A percentile compares a stretch with the other conserved stretches of the same genome.
These are phyloP conservation scores for Ustilago esculenta DNA, from an alignment of 1,284 basidiomycete genomes.

Conservation along the genomic window DNA sequence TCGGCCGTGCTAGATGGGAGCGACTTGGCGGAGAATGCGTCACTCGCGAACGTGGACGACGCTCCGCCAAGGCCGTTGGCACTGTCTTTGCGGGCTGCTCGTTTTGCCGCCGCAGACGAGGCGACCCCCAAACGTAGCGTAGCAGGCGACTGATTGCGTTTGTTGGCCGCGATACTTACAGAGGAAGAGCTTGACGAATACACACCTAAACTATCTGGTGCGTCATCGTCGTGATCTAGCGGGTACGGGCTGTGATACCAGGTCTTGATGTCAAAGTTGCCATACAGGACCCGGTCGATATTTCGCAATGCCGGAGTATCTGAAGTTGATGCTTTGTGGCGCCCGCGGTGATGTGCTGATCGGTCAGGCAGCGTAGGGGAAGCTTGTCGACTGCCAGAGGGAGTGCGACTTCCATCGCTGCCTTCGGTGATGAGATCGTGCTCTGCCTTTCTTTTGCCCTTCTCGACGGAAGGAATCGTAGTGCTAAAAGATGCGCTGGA, in stretches of 20 bases:
- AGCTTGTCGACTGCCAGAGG: slow-evolving; percentile 28
- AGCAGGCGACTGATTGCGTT: slow-evolving; percentile 29
- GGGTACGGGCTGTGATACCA: slow-evolving; percentile 67
- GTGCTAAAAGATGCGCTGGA: background rate
- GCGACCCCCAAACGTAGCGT: background rate
- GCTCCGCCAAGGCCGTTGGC: slow-evolving; percentile 20
- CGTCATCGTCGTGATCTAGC: slow-evolving; percentile 52
- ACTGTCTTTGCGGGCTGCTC: slow-evolving; percentile 19
- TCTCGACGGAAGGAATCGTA: slow-evolving; percentile 11
- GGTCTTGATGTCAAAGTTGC: slow-evolving; percentile 64
- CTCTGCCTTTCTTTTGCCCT: slow-evolving; percentile 37
- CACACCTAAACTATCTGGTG: background rate
- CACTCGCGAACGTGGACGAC: slow-evolving; percentile 15
- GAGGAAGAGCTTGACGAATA: slow-evolving; percentile 2
- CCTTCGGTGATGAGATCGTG: slow-evolving; percentile 18
- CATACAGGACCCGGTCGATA: slow-evolving; percentile 62
- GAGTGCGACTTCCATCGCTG: slow-evolving; percentile 28
- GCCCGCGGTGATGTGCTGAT: slow-evolving; percentile 2
- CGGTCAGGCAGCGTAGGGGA: slow-evolving; percentile 29
- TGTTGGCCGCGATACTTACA: background rate
- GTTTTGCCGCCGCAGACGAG: slow-evolving; percentile 3
- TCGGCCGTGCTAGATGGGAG: slow-evolving; percentile 8
- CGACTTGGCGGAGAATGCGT: slow-evolving; percentile 29
- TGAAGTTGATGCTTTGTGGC: slow-evolving; percentile 9
- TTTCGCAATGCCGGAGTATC: slow-evolving; percentile 33